These are phyloP conservation scores for Boletus subluridellus DNA, from an alignment of 1,284 basidiomycete species.

Conservation along the genomic window DNA sequence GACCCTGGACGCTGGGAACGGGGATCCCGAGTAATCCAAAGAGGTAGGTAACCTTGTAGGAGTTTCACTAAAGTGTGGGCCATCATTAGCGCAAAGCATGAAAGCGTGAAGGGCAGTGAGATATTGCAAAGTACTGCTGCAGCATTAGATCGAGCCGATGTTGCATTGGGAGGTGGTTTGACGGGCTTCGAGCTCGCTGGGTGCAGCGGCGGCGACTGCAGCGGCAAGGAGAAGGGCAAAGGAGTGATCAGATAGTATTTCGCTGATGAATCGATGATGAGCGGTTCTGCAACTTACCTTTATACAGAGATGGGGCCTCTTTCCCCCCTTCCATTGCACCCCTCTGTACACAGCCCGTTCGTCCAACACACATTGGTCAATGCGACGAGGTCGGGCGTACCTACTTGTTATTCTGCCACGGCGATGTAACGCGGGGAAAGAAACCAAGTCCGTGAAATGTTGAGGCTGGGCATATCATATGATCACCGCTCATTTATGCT, in stretches of 20 bases:
- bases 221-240: constrained; percentile 1
- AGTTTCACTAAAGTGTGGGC: background rate
- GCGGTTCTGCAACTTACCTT: background rate
- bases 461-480: too few relatives aligned
- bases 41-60: background rate
- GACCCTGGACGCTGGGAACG: background rate
- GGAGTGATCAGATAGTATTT: background rate
- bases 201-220: constrained; percentile 4
- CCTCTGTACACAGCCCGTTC: background rate
- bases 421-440: too few relatives aligned
- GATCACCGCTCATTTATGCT: too few relatives aligned
- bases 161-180: background rate
- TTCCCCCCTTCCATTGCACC: too few relatives aligned
- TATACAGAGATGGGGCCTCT: background rate
- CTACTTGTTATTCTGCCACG: background rate
- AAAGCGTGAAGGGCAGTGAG: too few relatives aligned
- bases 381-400: background rate
- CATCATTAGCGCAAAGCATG: background rate
- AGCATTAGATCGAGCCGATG: constrained; percentile 12
- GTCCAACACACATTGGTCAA: too few relatives aligned
- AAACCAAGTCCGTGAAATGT: too few relatives aligned
- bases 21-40: background rate
- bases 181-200: background rate
- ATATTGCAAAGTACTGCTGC: background rate
- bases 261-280: background rate